A percentile compares a stretch with the other conserved stretches of the same genome.
These are phyloP conservation scores for Chalciporus chontae DNA, from an alignment of 768 basidiomycete genomes.

Conservation along the genomic window DNA sequence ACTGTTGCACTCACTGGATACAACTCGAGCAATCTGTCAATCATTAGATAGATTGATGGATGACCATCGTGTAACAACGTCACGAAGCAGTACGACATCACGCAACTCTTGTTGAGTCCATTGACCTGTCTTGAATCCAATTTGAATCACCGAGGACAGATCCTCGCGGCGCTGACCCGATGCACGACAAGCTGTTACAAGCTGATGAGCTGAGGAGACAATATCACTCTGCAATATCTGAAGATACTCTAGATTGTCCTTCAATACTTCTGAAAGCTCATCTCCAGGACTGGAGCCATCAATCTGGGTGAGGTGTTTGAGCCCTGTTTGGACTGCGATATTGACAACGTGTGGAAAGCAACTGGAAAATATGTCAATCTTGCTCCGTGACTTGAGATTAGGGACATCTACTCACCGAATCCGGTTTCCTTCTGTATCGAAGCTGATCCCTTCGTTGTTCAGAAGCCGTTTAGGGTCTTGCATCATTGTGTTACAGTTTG, in stretches of 20 bases:
- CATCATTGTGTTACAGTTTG: not conserved
- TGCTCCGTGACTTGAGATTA: too few relatives aligned
- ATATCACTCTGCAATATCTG: not conserved
- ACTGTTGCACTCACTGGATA: conserved; percentile 26
- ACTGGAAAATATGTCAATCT: not conserved
- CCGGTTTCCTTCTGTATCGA: not conserved
- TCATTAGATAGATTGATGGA: conserved; percentile 39
- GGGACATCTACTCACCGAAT: too few relatives aligned
- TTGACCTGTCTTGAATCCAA: conserved; percentile 1
- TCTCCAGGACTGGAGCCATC: not conserved
- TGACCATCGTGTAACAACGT: conserved; percentile 39
- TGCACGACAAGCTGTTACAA: not conserved
- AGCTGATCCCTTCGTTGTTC: not conserved
- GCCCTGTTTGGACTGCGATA: not conserved
- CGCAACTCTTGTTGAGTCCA: conserved; percentile 1
- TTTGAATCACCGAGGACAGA: not conserved
- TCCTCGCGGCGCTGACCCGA: not conserved
- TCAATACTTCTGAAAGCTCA: not conserved
- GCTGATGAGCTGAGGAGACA: not conserved
- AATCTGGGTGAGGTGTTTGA: not conserved
- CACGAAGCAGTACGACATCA: conserved; percentile 12
- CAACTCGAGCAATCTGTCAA: conserved; percentile 25
- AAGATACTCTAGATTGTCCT: not conserved
- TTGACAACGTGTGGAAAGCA: not conserved
- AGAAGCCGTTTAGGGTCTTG: not conserved